Evolutionary conservation across 805 yeast genomes (phyloP).

Genomic region (Cyberlindnera maritima): DNA sequence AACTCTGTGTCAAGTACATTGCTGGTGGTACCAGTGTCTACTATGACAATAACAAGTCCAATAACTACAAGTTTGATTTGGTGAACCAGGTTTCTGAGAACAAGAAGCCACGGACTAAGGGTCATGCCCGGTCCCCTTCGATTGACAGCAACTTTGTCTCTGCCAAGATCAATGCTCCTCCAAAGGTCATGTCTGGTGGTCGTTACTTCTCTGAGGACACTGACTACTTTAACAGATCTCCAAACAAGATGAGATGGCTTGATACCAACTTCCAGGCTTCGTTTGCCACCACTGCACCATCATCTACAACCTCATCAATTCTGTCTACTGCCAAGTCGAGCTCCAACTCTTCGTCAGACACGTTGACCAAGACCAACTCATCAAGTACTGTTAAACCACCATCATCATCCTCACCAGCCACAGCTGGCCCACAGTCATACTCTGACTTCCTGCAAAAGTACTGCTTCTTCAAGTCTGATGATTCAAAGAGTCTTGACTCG

Average conservation of each 20-base stretch:
- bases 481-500: constrained; percentile 9
- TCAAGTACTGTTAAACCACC: constrained; percentile 1
- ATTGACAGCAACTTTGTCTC: constrained; percentile 17
- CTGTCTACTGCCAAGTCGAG: constrained; percentile 4
- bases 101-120: not conserved
- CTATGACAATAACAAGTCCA: constrained; percentile 41
- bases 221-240: constrained; percentile 25
- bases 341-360: constrained; percentile 7
- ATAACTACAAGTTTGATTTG: constrained; percentile 37
- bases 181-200: constrained; percentile 19
- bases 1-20: constrained; percentile 39
- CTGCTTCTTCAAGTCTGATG: constrained; percentile 27
- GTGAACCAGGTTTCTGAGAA: constrained; percentile 16
- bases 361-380: constrained; percentile 2
- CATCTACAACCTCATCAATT: constrained; percentile 9
- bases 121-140: constrained; percentile 7
- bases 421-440: constrained; percentile 14
- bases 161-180: constrained; percentile 14
- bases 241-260: constrained; percentile 14
- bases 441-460: constrained; percentile 27
- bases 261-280: constrained; percentile 9
- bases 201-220: constrained; percentile 30
- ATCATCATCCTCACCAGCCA: not conserved
- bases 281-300: constrained; percentile 9
- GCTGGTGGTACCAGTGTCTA: constrained; percentile 28